Evolutionary conservation across 2,329 filamentous ascomycete genomes (phyloP).

Genomic region (Pseudocercospora musae): DNA sequence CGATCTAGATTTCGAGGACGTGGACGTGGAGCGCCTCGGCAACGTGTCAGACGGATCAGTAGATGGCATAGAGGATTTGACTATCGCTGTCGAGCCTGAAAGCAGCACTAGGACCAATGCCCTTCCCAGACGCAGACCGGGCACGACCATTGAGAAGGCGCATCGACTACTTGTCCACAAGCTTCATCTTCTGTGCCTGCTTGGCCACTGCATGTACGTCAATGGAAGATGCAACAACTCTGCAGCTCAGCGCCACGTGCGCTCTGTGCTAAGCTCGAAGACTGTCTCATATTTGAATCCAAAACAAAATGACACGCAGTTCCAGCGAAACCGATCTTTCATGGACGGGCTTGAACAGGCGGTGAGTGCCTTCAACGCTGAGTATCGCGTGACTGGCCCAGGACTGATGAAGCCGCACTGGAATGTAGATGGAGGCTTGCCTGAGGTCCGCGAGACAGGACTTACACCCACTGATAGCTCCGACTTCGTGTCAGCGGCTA

Average conservation of each 20-base stretch:
- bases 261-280: constrained; percentile 63
- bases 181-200: constrained; percentile 75
- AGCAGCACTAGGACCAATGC: constrained; percentile 35
- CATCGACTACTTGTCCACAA: constrained; percentile 77
- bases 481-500: constrained; percentile 72
- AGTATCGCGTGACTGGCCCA: constrained; percentile 67
- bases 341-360: constrained; percentile 73
- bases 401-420: constrained; percentile 71
- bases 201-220: constrained; percentile 70
- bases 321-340: constrained; percentile 71
- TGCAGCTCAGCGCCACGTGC: constrained; percentile 48
- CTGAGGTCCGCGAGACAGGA: constrained; percentile 11
- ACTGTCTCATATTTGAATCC: constrained; percentile 67
- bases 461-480: constrained; percentile 36
- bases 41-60: constrained; percentile 20
- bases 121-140: constrained; percentile 48
- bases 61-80: constrained; percentile 38
- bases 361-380: constrained; percentile 63
- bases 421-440: constrained; percentile 58
- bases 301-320: constrained; percentile 64
- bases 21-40: constrained; percentile 44
- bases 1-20: constrained; percentile 63
- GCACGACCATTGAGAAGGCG: constrained; percentile 56
- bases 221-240: constrained; percentile 80
- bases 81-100: constrained; percentile 40